Evolutionary conservation across 306 rosid genomes (phyloP), one percentile per base, ranked within the genome.

Genomic region (Begonia masoniana): DNA sequence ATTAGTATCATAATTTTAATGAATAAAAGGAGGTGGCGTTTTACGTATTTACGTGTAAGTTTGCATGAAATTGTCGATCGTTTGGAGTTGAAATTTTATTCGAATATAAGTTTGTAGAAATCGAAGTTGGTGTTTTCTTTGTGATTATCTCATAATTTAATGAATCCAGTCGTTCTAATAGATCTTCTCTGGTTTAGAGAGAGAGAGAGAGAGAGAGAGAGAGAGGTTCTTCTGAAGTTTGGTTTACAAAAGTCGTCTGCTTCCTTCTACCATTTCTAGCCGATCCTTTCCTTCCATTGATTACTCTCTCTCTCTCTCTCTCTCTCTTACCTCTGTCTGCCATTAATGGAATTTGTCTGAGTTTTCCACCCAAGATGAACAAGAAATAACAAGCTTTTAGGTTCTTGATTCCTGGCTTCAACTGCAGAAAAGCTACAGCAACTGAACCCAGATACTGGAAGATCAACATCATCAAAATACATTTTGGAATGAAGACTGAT

Each of bases 401-500:
- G 48, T 45, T 52, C 63, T 23, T 47, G 23, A 19, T 43, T 43
- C 47, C 14, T 23, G 11, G 26, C 62, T 10, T 24, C 54, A 15
- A 9, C 24, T 16, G 46, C 13, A 17, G 45, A 14, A 57, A 13
- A 16, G 21, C 46, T 15, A 16, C 13, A 9, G 54, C 24, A 26
- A 67, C 13, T 46, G 55, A 71, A 68, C 75, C 21, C 82, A 77
- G 3, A 35, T 48, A 42, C 83, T 72, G 10, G 74, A 71, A 7
- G 67, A 59, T 1, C 69, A 59, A 3, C 55, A 59, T 16, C 76
- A 79, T 49, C 85, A 76, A 45, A 61, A 68, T 59, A 74, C 87
- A 15, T 91, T n/a, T 78, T 50, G 94, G 79, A 62, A 78, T 75
- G 24, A 21, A 21, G 24, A 21, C 24, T 78, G 81, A 75, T 69